Evolutionary conservation across 371 early-diverging fungal genomes (phyloP).

Genomic region (Chytridiales sp.): DNA sequence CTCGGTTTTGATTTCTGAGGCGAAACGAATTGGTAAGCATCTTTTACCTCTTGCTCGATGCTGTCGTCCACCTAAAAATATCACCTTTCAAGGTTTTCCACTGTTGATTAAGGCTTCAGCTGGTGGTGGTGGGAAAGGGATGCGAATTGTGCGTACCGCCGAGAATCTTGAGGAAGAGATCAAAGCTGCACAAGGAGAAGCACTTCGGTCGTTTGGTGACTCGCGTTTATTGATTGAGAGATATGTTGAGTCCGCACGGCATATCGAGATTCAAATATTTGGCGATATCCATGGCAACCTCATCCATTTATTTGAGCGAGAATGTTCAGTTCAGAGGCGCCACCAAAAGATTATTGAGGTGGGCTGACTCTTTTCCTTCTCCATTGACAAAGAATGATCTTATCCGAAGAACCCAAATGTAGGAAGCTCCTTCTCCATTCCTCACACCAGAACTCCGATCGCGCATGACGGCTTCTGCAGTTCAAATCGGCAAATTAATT

Average conservation of each 20-base stretch:
- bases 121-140: constrained; percentile 88
- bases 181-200: constrained; percentile 77
- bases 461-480: constrained; percentile 49
- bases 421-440: constrained; percentile 64
- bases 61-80: no score
- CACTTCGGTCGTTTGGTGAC: constrained; percentile 81
- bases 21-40: constrained; percentile 91
- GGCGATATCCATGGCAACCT: constrained; percentile 61
- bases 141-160: constrained; percentile 77
- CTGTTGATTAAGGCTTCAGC: constrained; percentile 88
- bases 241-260: constrained; percentile 82
- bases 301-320: constrained; percentile 82
- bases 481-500: constrained; percentile 76
- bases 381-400: background rate
- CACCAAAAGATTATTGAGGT: constrained; percentile 96
- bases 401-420: background rate
- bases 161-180: constrained; percentile 66
- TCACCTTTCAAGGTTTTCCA: constrained; percentile 79
- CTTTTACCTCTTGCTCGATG: no score
- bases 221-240: constrained; percentile 90
- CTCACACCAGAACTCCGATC: constrained; percentile 44
- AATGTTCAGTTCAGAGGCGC: constrained; percentile 94
- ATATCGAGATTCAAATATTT: constrained; percentile 81
- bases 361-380: background rate
- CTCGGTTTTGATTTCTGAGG: constrained; percentile 66